Evolutionary conservation across 2,329 filamentous ascomycete species (phyloP), one percentile per base, ranked within the genome.

Genomic region (Aspergillus tanneri): DNA sequence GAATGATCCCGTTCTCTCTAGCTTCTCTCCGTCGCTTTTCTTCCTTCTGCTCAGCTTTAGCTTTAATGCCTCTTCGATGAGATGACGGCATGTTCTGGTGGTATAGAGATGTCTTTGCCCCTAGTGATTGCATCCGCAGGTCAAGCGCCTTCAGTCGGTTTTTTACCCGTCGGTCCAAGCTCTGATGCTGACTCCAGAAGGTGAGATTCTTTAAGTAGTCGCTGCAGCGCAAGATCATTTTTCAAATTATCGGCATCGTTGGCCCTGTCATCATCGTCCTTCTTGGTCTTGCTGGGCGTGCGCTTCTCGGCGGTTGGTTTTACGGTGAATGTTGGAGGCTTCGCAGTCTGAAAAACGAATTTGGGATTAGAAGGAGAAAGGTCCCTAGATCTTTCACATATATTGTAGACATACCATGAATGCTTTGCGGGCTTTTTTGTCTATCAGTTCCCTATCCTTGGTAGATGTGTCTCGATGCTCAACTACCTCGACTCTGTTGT

Each of bases 201-300:
- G 71, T 96, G 90, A 0, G 91, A 96, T 77, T 99, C 93, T 58
- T 86, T 81, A 49, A 99, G 83, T 32, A 99, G 83, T 38, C 90
- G 86, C 68, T 96, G 92, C 11, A 99, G 83, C 30, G 89, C 91
- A 45, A 96, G 83, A 68, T 97, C 93, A 69, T 96, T 91, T 67
- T 91, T 90, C 14, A 97, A 79, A 53, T 95, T 87, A 9, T 74
- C 69, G 19, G 76, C 69, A 64, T 86, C 84, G 14, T 77, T 77
- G 43, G 79, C 79, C 63, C 86, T 81, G 62, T 86, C 72, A 53
- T 78, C 72, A 50, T 78, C 71, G 23, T 76, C 66, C 55, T 66
- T 70, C 27, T 66, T 62, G 19, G 52, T 45, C 43, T 64, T 49
- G 24, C 53, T 59, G 19, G 57, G 43, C 14, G 53, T 58, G 23